A percentile compares a stretch with the other conserved stretches of the same genome.
Conservation (phyloP, 2,329 filamentous ascomycete species). For the Harringtonia aguacate region DNA sequence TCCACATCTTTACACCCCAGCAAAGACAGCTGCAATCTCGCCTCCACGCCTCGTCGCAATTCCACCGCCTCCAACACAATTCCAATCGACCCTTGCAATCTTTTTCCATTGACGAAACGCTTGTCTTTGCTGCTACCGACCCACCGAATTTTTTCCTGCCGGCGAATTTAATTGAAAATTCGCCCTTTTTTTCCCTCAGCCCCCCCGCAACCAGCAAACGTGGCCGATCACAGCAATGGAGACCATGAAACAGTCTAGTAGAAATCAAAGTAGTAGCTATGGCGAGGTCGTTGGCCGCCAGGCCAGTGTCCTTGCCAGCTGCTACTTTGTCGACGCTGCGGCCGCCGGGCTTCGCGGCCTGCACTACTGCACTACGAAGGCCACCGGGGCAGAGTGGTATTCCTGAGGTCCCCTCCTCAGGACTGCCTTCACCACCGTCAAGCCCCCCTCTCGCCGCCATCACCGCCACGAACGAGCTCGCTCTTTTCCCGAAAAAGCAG, state of each 20-base stretch:
- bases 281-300: constrained; percentile 53
- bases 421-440: constrained; percentile 73
- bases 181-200: not conserved
- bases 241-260: constrained; percentile 61
- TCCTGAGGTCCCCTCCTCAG: constrained; percentile 83
- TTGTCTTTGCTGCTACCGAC: too few relatives aligned
- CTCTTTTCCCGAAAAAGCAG: constrained; percentile 45
- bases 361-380: constrained; percentile 93
- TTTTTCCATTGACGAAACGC: too few relatives aligned
- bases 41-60: too few relatives aligned
- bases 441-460: constrained; percentile 81
- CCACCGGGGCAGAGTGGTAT: constrained; percentile 84
- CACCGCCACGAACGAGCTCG: constrained; percentile 56
- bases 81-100: too few relatives aligned
- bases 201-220: constrained; percentile 11
- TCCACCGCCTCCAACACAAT: too few relatives aligned
- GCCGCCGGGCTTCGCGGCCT: constrained; percentile 66
- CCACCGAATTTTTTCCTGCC: too few relatives aligned
- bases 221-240: constrained; percentile 37
- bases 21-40: too few relatives aligned
- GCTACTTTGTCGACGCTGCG: constrained; percentile 68
- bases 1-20: too few relatives aligned
- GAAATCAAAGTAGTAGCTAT: constrained; percentile 69
- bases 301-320: constrained; percentile 78
- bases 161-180: too few relatives aligned